Conservation (phyloP, 2,329 filamentous ascomycete genomes). For the Sordariomycetes sp. region DNA sequence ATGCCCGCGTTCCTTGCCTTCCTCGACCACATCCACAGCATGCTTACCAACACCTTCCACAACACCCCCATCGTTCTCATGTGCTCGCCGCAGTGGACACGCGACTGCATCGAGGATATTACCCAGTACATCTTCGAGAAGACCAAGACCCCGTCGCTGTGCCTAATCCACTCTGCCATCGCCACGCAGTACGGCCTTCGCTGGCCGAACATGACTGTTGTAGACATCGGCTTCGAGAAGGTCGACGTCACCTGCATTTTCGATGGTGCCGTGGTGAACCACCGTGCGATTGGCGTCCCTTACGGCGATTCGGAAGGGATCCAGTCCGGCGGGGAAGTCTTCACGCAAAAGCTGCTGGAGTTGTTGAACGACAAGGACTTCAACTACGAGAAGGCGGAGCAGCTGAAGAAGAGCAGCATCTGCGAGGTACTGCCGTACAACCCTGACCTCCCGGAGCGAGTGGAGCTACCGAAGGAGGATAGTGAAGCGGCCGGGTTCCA, state of each 20-base stretch:
- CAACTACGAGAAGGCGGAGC: slow-evolving; percentile 57
- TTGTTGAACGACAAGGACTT: slow-evolving; percentile 53
- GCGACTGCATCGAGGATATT: slow-evolving; percentile 75
- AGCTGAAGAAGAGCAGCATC: slow-evolving; percentile 55
- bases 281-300: slow-evolving; percentile 48
- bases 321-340: slow-evolving; percentile 74
- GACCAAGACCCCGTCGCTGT: slow-evolving; percentile 87
- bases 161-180: slow-evolving; percentile 78
- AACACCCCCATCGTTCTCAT: slow-evolving; percentile 92
- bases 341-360: slow-evolving; percentile 64
- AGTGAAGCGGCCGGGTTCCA: slow-evolving; percentile 6
- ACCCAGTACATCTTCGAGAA: slow-evolving; percentile 96
- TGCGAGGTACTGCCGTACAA: slow-evolving; percentile 56
- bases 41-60: slow-evolving; percentile 84
- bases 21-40: slow-evolving; percentile 82
- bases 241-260: slow-evolving; percentile 85
- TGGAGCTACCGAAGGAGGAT: slow-evolving; percentile 35
- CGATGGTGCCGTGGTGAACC: slow-evolving; percentile 67
- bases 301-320: slow-evolving; percentile 26
- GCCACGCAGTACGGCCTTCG: slow-evolving; percentile 78
- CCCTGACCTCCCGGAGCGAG: slow-evolving; percentile 28
- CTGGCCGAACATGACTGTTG: slow-evolving; percentile 66
- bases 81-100: slow-evolving; percentile 81
- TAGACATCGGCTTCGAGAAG: slow-evolving; percentile 88
- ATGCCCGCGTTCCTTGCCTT: slow-evolving; percentile 93